phyloP scores from a whole-genome alignment of 1,284 basidiomycete genomes.

The Ceratobasidium sp. region DNA sequence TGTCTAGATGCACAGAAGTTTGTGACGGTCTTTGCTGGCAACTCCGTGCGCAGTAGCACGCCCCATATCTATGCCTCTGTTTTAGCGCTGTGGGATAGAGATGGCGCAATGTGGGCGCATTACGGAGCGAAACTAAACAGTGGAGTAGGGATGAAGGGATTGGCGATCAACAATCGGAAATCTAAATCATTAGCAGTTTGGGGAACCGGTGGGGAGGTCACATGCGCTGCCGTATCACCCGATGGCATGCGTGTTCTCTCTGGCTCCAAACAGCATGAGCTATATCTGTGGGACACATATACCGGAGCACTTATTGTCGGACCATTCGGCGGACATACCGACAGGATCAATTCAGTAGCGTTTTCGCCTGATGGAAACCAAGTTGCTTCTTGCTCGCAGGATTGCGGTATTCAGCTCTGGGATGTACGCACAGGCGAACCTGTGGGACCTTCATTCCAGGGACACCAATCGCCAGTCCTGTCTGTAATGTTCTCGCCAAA shows the following conservation, averaged over 20 bases:
- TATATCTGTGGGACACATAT: too few relatives aligned
- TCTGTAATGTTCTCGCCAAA: not conserved
- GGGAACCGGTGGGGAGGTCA: not conserved
- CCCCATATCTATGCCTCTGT: constrained; percentile 31
- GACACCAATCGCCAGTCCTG: not conserved
- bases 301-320: too few relatives aligned
- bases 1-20: constrained; percentile 7
- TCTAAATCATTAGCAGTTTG: not conserved
- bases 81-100: not conserved
- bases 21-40: not conserved
- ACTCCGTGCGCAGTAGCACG: not conserved
- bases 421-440: constrained; percentile 3
- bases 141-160: not conserved
- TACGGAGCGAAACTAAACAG: not conserved
- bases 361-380: constrained; percentile 26
- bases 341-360: not conserved
- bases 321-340: constrained; percentile 7
- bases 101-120: too few relatives aligned
- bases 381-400: constrained; percentile 29
- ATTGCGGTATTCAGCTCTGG: constrained; percentile 29
- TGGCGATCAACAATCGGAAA: not conserved
- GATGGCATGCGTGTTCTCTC: not conserved
- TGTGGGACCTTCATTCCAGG: not conserved
- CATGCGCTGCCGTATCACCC: not conserved
- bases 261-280: too few relatives aligned